Base-by-base conservation (phyloP, 192 early-diverging fungal genomes). In the Lobulomyces angularis region DNA sequence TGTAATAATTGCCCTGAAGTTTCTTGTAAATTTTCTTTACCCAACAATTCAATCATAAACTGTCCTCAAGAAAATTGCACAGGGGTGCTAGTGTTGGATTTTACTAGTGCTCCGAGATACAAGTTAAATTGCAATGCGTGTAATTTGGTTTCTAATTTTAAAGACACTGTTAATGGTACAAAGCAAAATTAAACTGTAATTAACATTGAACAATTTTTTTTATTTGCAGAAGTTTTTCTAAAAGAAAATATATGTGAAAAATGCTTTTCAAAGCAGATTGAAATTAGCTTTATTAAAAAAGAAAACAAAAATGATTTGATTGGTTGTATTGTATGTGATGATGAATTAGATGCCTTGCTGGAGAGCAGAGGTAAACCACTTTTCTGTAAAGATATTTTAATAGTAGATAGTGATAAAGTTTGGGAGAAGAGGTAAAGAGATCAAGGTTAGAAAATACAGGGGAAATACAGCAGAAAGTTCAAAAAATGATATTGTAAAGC, bases 1-100 rank as follows among this genome's bases (percentile, higher is more conserved):
- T 71, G 68, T 37, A 71, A 75, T 31, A 41, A 66, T 22, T 71
- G 68, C 37, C 46, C 71, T 3, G 54, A 73, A 27, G 53, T 71
- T 6, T 51, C 61, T 22, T 71, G 68, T 30, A 27, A 35, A 19
- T 67, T 69, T 24, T 71, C 68, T 3, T 46, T 71, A 43, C 45
- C 51, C 1, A 56, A 40, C 2, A 72, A 62, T 45, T 46, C 59
- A 0, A 45, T 69, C 20, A 59, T 51, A 27, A 47, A 61, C 7
- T 69, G 67, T 33, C 66, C 55, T 9, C 30, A 43, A 21, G 45
- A 39, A 5, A 31, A 45, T 7, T 69, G 67, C 31, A 31, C 31
- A 1, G 67, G 67, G 1, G 43, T 47, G 8, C 29, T 69, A 43
- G 38, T 71, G 26, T 21, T 71, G 8, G 66, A 74, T 50, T 65